Evolutionary conservation across 345 rosid genomes (phyloP).

Genomic region (Jatropha curcas): DNA sequence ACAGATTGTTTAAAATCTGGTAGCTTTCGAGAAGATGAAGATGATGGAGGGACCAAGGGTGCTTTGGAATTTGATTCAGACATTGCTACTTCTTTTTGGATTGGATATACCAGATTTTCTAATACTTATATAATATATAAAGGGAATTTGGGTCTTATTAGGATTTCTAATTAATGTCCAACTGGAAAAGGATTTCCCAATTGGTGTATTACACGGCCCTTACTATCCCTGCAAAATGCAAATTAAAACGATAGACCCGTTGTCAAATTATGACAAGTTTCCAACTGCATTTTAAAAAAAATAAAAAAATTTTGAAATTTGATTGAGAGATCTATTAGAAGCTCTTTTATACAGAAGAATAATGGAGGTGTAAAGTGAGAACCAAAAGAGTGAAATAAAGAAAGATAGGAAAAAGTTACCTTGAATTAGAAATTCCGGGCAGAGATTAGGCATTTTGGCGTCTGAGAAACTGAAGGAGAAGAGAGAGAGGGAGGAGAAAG

Average conservation of each 20-base stretch:
- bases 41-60: conserved; percentile 22
- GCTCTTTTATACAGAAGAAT: too few relatives aligned
- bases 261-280: not conserved
- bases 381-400: not conserved
- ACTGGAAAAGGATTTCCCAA: not conserved
- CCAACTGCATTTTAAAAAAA: not conserved
- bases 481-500: not conserved
- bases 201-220: not conserved
- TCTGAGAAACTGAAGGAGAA: conserved; percentile 1
- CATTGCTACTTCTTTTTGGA: conserved; percentile 8
- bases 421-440: conserved; percentile 1
- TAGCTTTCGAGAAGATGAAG: conserved; percentile 17
- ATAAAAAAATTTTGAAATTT: not conserved
- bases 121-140: too few relatives aligned
- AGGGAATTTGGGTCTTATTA: not conserved
- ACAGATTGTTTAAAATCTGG: conserved; percentile 29
- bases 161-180: not conserved
- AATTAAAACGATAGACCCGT: not conserved
- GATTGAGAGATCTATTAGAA: not conserved
- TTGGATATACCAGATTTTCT: not conserved
- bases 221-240: not conserved
- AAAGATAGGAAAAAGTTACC: conserved; percentile 13
- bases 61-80: conserved; percentile 14
- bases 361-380: not conserved
- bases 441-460: not conserved